Conservation (phyloP, 495 filamentous ascomycete species). For the Aspergillus nidulans region DNA sequence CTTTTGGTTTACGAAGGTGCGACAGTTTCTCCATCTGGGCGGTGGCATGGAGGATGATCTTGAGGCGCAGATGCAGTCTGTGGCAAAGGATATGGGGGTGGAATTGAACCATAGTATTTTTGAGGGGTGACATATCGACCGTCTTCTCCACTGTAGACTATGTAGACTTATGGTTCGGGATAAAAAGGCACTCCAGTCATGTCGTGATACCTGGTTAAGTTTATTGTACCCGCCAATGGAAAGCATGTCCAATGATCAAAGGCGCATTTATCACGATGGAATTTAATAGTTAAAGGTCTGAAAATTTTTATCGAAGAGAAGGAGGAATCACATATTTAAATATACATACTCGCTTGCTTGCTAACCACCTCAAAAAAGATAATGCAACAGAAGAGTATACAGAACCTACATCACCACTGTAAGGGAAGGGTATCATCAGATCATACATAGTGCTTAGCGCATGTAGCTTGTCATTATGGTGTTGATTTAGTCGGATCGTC, state of each 20-base stretch:
- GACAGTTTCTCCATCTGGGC: constrained; percentile 68
- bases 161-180: background rate
- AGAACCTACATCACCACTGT: constrained; percentile 5
- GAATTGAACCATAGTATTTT: constrained; percentile 85
- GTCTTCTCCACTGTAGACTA: background rate
- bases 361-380: constrained; percentile 1
- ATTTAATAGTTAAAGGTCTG: background rate
- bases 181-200: constrained; percentile 9
- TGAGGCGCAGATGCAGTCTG: constrained; percentile 74
- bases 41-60: constrained; percentile 92
- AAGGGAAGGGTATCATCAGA: constrained; percentile 1
- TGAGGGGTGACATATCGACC: constrained; percentile 49
- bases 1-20: constrained; percentile 74
- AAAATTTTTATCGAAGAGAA: background rate
- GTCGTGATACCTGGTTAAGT: background rate
- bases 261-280: background rate
- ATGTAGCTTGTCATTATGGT: constrained; percentile 5
- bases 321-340: background rate
- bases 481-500: background rate
- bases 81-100: constrained; percentile 88
- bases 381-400: constrained; percentile 4
- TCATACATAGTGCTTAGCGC: background rate
- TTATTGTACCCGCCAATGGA: too few relatives aligned
- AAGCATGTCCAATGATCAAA: too few relatives aligned
- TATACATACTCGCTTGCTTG: background rate